phyloP scores from a whole-genome alignment of 257 asterid species.

The Striga asiatica region DNA sequence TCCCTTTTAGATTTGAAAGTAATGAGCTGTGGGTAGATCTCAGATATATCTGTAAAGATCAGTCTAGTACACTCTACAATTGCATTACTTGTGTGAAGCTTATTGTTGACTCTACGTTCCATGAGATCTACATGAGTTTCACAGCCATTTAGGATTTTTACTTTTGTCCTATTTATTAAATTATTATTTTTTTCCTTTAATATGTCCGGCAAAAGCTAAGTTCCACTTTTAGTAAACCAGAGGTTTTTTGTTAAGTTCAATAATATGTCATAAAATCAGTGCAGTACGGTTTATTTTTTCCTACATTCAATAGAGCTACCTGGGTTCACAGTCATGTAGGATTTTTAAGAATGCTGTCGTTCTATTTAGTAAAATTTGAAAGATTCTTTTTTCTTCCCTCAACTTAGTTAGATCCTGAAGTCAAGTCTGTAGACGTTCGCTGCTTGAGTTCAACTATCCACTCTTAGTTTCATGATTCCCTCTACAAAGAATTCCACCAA shows the following conservation, averaged over 20 bases:
- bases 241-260: too few species aligned
- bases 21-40: background rate
- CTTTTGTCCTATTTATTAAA: too few species aligned
- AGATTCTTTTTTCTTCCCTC: background rate
- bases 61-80: background rate
- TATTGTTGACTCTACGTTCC: background rate
- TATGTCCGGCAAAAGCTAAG: background rate
- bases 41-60: background rate
- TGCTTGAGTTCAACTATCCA: background rate
- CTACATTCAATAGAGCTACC: background rate
- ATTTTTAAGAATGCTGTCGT: constrained; percentile 3
- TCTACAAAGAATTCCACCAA: background rate
- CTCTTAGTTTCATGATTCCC: background rate
- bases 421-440: background rate
- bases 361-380: background rate
- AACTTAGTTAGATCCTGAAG: background rate
- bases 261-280: too few species aligned
- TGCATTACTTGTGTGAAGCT: background rate
- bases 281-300: too few species aligned
- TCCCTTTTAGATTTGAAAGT: background rate
- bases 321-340: background rate
- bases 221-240: background rate
- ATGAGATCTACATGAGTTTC: too few species aligned
- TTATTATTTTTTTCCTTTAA: background rate
- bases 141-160: too few species aligned